A percentile compares a stretch with the other conserved stretches of the same genome.
Evolutionary conservation across 2,329 filamentous ascomycete genomes (phyloP).

Genomic region (Sclerotiophoma versabilis): DNA sequence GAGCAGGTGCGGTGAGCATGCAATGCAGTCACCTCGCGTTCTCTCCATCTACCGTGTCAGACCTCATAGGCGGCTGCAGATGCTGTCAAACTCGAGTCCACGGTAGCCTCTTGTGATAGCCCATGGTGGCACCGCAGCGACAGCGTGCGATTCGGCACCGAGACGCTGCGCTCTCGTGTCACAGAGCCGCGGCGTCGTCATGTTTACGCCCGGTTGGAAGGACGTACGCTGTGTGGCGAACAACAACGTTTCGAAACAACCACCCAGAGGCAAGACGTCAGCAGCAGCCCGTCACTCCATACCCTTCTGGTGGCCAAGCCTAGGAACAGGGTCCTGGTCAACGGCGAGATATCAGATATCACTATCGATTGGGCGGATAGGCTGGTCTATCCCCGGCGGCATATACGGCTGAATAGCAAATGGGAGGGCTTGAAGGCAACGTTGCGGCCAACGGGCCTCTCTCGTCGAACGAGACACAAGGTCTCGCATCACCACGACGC

Average conservation of each 20-base stretch:
- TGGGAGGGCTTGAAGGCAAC: constrained; percentile 23
- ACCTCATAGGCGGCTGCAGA: constrained; percentile 25
- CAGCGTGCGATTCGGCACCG: constrained; percentile 32
- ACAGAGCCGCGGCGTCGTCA: constrained; percentile 35
- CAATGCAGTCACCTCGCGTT: constrained; percentile 26
- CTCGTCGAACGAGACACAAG: constrained; percentile 38
- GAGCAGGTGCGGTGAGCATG: constrained; percentile 16
- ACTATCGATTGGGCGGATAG: constrained; percentile 51
- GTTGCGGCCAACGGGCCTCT: constrained; percentile 20
- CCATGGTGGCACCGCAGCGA: constrained; percentile 39
- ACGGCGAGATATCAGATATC: constrained; percentile 49
- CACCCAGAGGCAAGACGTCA: constrained; percentile 36
- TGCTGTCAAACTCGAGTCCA: constrained; percentile 20
- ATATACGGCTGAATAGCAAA: constrained; percentile 36
- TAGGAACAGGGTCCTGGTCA: constrained; percentile 36
- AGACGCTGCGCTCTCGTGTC: constrained; percentile 29
- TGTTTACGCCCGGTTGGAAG: constrained; percentile 26
- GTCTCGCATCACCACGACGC: constrained; percentile 18
- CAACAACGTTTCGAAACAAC: constrained; percentile 45
- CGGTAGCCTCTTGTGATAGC: constrained; percentile 25
- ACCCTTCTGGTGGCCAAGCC: constrained; percentile 29
- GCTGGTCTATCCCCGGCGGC: constrained; percentile 33
- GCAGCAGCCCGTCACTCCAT: constrained; percentile 28
- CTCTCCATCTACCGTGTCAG: constrained; percentile 9
- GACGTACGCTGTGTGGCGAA: constrained; percentile 34